These are phyloP conservation scores for Hemileccinum rubropunctum DNA, from an alignment of 768 basidiomycete genomes.

Conservation along the genomic window DNA sequence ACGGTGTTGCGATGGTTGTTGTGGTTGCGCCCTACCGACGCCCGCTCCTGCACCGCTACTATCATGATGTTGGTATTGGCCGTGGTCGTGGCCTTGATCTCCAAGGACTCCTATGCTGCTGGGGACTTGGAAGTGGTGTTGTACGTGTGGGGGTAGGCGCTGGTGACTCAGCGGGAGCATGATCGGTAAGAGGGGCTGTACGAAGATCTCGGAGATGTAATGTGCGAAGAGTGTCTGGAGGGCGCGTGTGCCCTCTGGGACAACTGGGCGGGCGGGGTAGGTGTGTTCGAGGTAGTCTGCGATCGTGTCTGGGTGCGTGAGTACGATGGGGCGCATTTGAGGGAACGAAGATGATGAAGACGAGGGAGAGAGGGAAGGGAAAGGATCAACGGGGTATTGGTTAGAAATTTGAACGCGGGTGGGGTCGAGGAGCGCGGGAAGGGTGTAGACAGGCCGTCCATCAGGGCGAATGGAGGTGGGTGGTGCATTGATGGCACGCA, in stretches of 20 bases:
- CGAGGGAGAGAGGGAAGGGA: too few relatives aligned
- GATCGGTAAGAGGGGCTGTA: slow-evolving; percentile 63
- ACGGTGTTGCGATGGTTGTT: too few relatives aligned
- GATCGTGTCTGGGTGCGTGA: slow-evolving; percentile 61
- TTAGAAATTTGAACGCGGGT: slow-evolving; percentile 7
- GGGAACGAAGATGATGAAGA: slow-evolving; percentile 16
- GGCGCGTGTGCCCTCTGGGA: slow-evolving; percentile 68
- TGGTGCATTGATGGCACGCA: slow-evolving; percentile 57
- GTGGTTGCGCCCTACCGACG: too few relatives aligned
- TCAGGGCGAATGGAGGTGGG: slow-evolving; percentile 53
- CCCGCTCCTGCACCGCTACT: too few relatives aligned
- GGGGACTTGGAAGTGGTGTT: too few relatives aligned
- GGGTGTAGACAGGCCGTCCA: slow-evolving; percentile 60
- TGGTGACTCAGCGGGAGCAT: slow-evolving; percentile 69
- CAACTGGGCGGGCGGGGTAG: slow-evolving; percentile 68
- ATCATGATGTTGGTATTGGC: too few relatives aligned
- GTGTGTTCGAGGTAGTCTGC: slow-evolving; percentile 69
- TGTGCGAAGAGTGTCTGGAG: slow-evolving; percentile 69
- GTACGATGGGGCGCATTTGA: slow-evolving; percentile 39
- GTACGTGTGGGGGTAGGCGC: slow-evolving; percentile 53
- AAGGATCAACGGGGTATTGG: too few relatives aligned
- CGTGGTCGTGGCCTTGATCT: too few relatives aligned
- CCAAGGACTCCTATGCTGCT: too few relatives aligned
- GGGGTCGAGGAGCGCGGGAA: slow-evolving; percentile 68
- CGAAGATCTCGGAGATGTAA: slow-evolving; percentile 63